Evolutionary conservation across 176 grass and related monocot species (phyloP), one percentile per base, ranked within the genome.

Genomic region (Eremochloa ophiuroides): DNA sequence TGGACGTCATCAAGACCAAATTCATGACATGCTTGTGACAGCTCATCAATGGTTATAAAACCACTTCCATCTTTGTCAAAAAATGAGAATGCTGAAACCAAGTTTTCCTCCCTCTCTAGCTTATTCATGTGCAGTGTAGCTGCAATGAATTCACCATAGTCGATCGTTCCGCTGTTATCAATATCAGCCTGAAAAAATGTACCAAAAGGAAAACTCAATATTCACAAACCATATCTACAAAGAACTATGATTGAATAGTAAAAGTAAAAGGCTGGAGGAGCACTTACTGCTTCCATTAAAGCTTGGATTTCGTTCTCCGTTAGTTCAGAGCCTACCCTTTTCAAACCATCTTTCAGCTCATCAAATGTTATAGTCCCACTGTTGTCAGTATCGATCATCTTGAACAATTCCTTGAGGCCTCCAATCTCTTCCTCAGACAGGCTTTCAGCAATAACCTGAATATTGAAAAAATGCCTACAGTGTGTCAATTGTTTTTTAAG

Each of bases 311-410:
- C 95, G 61, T 92, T 87, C 67, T 98, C 95, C 2, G 89, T 98
- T 76, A 98, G 81, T 76, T 98, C 95, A 56, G 95, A 98, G 50
- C 95, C 95, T 35, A 98, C 95, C 81, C 92, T 92, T 89, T 85
- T 95, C 78, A 98, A 83, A 37, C 95, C 95, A 76, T 98, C 86
- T 81, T 95, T 98, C n/a, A 98, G 88, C 76, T 98, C 95, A 86
- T 98, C 95, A 88, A 95, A 98, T 69, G 95, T 98, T 81, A 98
- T 98, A 51, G 95, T 98, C 38, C 95, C 92, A 86, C 95, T 98
- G 75, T 79, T 85, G 80, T 98, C 95, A 27, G 95, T 89, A 85
- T 98, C 95, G 44, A 98, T 98, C 95, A 98, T 98, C 81, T 91
- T 95, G 87, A 98, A 98, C 76, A 98, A 71, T 82, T 98, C 92